Evolutionary conservation across 1,284 basidiomycete genomes (phyloP).

Genomic region (Naganishia sp.): DNA sequence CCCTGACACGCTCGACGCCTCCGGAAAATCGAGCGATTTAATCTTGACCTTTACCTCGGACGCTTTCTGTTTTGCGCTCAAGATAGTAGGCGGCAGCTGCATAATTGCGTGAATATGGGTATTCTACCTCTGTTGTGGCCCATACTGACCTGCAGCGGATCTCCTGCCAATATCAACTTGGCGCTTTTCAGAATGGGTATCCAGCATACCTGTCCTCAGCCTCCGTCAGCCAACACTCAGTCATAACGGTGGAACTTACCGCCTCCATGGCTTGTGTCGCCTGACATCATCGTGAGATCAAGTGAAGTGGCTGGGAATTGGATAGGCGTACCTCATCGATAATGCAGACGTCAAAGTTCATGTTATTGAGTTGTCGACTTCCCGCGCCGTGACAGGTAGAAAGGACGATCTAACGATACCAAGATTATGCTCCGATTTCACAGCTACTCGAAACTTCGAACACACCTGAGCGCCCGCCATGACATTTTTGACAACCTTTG

Average conservation of each 20-base stretch:
- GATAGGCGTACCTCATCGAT: slow-evolving; percentile 70
- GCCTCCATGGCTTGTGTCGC: slow-evolving; percentile 96
- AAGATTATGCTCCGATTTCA: neutral
- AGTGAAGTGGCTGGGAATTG: neutral
- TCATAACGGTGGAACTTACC: slow-evolving; percentile 55
- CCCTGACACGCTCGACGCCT: neutral
- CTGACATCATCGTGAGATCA: slow-evolving; percentile 11
- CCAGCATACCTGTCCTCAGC: slow-evolving; percentile 74
- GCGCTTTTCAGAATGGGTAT: slow-evolving; percentile 83
- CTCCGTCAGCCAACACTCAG: neutral
- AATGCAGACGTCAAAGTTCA: slow-evolving; percentile 84
- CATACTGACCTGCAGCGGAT: slow-evolving; percentile 69
- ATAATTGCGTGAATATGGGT: neutral
- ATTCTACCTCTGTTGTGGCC: neutral
- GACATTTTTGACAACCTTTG: slow-evolving; percentile 75
- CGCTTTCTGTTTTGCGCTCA: slow-evolving; percentile 58
- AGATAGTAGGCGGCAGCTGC: slow-evolving; percentile 82
- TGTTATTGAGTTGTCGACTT: slow-evolving; percentile 70
- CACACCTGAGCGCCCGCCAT: slow-evolving; percentile 71
- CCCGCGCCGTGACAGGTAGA: slow-evolving; percentile 92
- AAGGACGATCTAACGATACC: slow-evolving; percentile 67
- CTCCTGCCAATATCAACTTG: slow-evolving; percentile 84
- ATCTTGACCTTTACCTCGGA: slow-evolving; percentile 29
- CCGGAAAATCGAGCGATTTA: slow-evolving; percentile 29
- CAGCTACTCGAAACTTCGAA: neutral